These are phyloP conservation scores for Pseudogymnoascus sp. DNA, from an alignment of 2,329 filamentous ascomycete species.

Conservation along the genomic window DNA sequence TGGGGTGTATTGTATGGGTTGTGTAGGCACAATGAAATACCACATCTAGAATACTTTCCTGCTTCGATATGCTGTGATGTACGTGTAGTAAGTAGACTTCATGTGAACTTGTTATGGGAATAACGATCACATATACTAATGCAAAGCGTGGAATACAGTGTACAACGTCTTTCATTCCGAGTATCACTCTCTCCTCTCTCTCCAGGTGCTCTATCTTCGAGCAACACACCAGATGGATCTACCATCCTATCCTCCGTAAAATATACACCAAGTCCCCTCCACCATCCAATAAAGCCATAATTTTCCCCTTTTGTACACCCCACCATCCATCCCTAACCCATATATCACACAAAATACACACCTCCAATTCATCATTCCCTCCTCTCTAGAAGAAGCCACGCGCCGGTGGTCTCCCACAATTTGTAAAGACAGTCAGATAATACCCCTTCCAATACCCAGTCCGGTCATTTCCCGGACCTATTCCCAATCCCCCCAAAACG, in stretches of 20 bases:
- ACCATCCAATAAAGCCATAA: background rate
- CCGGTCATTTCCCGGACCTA: background rate
- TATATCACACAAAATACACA: constrained; percentile 1
- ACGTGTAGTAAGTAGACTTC: background rate
- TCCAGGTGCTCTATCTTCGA: background rate
- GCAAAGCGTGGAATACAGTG: background rate
- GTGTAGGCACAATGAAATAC: constrained; percentile 3
- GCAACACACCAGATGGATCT: background rate
- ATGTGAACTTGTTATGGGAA: background rate
- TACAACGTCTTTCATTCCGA: background rate
- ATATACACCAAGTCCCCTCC: background rate
- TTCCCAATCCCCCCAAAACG: background rate
- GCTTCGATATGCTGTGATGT: background rate
- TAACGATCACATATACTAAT: background rate
- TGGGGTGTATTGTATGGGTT: constrained; percentile 3
- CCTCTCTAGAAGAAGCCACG: background rate
- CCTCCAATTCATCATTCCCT: background rate
- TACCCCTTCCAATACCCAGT: background rate
- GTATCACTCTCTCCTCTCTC: background rate
- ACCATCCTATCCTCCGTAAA: background rate
- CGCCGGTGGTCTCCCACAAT: background rate
- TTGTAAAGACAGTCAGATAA: background rate
- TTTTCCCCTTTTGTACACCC: background rate
- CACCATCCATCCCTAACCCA: background rate
- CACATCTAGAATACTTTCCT: background rate